A percentile compares a stretch with the other conserved stretches of the same genome.
Evolutionary conservation across 2,329 filamentous ascomycete genomes (phyloP).

Genomic region (Colletotrichum sp.): DNA sequence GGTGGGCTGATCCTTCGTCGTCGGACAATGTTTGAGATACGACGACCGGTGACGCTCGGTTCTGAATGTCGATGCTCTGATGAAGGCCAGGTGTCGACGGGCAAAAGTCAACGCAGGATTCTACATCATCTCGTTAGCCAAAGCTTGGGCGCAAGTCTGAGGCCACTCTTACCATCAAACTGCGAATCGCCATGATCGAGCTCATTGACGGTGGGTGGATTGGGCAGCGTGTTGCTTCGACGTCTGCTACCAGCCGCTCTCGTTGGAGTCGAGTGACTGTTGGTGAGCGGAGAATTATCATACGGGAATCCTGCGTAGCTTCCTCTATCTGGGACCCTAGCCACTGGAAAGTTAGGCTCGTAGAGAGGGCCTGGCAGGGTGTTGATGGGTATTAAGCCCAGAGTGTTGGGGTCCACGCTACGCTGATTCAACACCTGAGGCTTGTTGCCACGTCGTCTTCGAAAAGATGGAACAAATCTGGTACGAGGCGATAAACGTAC

Average conservation of each 20-base stretch:
- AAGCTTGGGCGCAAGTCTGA: not conserved
- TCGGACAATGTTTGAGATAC: not conserved
- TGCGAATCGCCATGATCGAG: not conserved
- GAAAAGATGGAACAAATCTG: not conserved
- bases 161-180: not conserved
- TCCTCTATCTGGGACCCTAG: not conserved
- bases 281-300: not conserved
- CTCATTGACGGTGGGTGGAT: not conserved
- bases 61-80: not conserved
- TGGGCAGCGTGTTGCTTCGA: not conserved
- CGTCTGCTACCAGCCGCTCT: not conserved
- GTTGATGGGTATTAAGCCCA: constrained; percentile 1
- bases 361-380: not conserved
- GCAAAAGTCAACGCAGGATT: not conserved
- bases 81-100: not conserved
- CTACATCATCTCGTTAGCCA: not conserved
- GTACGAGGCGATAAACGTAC: not conserved
- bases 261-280: not conserved
- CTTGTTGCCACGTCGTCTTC: not conserved
- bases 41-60: not conserved
- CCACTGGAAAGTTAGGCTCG: not conserved
- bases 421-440: constrained; percentile 5
- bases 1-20: not conserved
- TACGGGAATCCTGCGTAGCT: not conserved
- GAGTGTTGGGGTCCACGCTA: not conserved